Evolutionary conservation across 192 early-diverging fungal genomes (phyloP).

Genomic region (Entomortierella beljakovae): DNA sequence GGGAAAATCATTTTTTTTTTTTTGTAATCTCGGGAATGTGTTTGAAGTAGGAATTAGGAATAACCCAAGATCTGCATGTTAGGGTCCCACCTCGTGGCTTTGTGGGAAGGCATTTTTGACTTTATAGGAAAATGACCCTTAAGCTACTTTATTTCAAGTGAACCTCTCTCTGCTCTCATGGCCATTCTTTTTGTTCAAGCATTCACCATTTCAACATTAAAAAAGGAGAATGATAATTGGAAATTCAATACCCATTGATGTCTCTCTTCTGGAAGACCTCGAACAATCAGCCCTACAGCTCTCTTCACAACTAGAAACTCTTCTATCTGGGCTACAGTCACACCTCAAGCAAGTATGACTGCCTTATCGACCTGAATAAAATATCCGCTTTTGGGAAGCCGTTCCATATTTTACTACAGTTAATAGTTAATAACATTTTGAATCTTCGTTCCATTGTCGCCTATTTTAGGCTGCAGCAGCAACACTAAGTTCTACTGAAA

Average conservation of each 20-base stretch:
- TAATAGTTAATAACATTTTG: too few species aligned
- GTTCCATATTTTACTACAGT: too few species aligned
- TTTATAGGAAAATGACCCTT: too few species aligned
- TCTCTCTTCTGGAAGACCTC: constrained; percentile 40
- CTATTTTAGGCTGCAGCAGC: constrained; percentile 29
- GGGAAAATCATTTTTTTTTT: constrained; percentile 38
- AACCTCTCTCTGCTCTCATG: too few species aligned
- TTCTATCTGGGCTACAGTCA: constrained; percentile 32
- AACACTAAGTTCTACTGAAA: constrained; percentile 31
- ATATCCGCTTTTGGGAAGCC: too few species aligned
- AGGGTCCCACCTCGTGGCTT: not conserved
- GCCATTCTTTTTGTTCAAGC: not conserved
- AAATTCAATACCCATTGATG: constrained; percentile 49
- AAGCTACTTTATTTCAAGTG: too few species aligned
- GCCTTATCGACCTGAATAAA: too few species aligned
- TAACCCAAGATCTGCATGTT: not conserved
- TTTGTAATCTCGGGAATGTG: not conserved
- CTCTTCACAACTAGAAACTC: constrained; percentile 38
- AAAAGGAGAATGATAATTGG: constrained; percentile 19
- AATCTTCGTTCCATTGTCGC: not conserved
- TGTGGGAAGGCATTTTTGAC: not conserved
- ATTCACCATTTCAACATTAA: not conserved
- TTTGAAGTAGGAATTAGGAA: not conserved
- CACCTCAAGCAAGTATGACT: constrained; percentile 19
- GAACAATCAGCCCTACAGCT: constrained; percentile 41